phyloP scores from a whole-genome alignment of 164 flowering plant genomes.

The Liquidambar formosana region DNA sequence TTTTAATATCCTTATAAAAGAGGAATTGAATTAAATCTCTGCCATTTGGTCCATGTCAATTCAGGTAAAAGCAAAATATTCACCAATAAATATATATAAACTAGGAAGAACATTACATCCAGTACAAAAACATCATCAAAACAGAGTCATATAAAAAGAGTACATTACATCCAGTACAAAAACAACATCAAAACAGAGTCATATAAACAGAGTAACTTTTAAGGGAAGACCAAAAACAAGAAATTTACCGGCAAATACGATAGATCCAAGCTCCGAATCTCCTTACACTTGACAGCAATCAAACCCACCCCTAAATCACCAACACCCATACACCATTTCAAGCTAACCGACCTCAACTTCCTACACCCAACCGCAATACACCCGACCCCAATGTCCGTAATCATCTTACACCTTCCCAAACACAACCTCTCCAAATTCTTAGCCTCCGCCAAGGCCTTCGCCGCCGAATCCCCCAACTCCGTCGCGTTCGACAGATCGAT shows the following conservation, averaged over 20 bases:
- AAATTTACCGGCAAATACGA: constrained; percentile 74
- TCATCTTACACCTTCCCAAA: constrained; percentile 71
- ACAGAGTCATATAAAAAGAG: neutral
- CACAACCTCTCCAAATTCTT: constrained; percentile 68
- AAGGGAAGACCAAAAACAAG: neutral
- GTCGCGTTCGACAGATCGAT: constrained; percentile 72
- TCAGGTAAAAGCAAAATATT: no score
- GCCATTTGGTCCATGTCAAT: no score
- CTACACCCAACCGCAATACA: constrained; percentile 88
- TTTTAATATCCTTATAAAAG: no score
- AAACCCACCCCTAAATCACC: constrained; percentile 83
- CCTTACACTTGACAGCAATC: constrained; percentile 78
- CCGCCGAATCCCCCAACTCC: constrained; percentile 60
- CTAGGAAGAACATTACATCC: no score
- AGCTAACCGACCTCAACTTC: constrained; percentile 61
- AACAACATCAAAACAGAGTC: neutral
- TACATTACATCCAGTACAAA: no score
- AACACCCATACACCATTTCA: constrained; percentile 85
- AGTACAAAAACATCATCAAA: neutral
- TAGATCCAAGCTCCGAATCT: constrained; percentile 69
- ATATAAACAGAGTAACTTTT: neutral
- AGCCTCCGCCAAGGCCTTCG: constrained; percentile 66
- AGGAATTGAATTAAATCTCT: no score
- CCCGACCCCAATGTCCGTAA: constrained; percentile 86
- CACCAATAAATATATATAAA: no score